A percentile compares a stretch with the other conserved stretches of the same genome.
phyloP scores from a whole-genome alignment of 257 asterid species.

The Lycium barbarum region DNA sequence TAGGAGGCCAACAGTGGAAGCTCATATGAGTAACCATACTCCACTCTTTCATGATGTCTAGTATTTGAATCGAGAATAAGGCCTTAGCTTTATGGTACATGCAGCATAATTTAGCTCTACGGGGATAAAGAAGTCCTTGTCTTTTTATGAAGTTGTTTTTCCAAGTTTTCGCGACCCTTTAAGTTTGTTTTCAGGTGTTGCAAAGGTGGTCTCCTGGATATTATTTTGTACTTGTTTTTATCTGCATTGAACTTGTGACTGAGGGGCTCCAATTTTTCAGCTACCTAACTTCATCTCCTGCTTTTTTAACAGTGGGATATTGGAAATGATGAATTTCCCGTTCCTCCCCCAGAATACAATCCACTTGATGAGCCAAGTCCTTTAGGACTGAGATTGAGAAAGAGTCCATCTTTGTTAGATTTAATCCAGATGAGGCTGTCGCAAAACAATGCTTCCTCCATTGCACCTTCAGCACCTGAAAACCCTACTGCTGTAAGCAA shows the following conservation, averaged over 20 bases:
- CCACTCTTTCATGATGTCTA: not conserved
- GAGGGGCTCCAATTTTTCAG: slow-evolving; percentile 14
- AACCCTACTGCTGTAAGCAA: slow-evolving; percentile 33
- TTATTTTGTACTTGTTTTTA: slow-evolving; percentile 19
- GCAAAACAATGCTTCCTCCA: slow-evolving; percentile 38
- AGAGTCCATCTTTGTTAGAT: slow-evolving; percentile 77
- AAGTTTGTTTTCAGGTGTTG: not conserved
- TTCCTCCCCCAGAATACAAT: slow-evolving; percentile 53
- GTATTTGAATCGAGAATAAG: not conserved
- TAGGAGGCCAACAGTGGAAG: not conserved
- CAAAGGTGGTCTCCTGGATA: not conserved
- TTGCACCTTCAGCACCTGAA: slow-evolving; percentile 37
- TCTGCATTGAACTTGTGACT: slow-evolving; percentile 12
- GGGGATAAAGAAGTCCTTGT: not conserved
- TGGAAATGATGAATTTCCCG: slow-evolving; percentile 40
- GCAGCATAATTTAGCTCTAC: not conserved
- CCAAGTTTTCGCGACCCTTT: slow-evolving; percentile 10
- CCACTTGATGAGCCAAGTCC: slow-evolving; percentile 85
- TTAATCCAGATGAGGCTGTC: slow-evolving; percentile 74
- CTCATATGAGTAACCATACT: not conserved
- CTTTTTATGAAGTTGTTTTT: not conserved
- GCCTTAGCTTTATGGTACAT: not conserved
- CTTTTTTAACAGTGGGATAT: slow-evolving; percentile 44
- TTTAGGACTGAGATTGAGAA: slow-evolving; percentile 70
- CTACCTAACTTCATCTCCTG: slow-evolving; percentile 2